Conservation (phyloP, 1,139 yeast genomes). For the Hemisphaericaspora subhashii region DNA sequence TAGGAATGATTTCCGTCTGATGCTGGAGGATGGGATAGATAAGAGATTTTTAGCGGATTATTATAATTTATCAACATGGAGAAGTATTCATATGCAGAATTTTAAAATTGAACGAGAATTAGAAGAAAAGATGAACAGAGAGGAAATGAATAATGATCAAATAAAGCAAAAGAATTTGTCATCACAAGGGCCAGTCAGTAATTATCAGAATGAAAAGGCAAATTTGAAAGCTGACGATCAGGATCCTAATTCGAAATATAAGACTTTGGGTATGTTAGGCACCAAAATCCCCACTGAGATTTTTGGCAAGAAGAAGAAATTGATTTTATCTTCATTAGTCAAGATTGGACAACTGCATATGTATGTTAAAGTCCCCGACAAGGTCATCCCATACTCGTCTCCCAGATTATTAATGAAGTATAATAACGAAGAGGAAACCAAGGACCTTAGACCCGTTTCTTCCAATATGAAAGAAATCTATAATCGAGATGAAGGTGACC, state of each 20-base stretch:
- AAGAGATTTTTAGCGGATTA: constrained; percentile 34
- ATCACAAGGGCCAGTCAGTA: background rate
- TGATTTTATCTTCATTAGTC: constrained; percentile 34
- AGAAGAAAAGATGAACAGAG: constrained; percentile 27
- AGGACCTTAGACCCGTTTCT: constrained; percentile 18
- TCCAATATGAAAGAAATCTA: constrained; percentile 34
- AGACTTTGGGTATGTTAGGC: constrained; percentile 27
- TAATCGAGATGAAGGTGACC: constrained; percentile 27
- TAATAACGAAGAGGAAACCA: constrained; percentile 22
- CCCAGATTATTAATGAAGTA: constrained; percentile 42
- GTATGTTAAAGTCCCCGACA: constrained; percentile 34
- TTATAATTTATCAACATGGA: constrained; percentile 34
- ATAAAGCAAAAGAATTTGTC: constrained; percentile 35
- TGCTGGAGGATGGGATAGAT: constrained; percentile 35
- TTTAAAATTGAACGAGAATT: constrained; percentile 38
- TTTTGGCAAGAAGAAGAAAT: constrained; percentile 41
- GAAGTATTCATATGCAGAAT: constrained; percentile 28
- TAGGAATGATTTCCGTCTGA: constrained; percentile 25
- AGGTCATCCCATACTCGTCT: constrained; percentile 38
- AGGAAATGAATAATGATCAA: constrained; percentile 30
- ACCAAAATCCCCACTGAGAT: constrained; percentile 22
- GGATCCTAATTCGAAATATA: constrained; percentile 1
- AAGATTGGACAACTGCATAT: constrained; percentile 38
- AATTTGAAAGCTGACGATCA: constrained; percentile 6
- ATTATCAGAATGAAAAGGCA: background rate